Percentiles rank a stretch among this genome's conserved stretches.
phyloP scores from a whole-genome alignment of 495 filamentous ascomycete genomes.

The Penicillium flavigenum region DNA sequence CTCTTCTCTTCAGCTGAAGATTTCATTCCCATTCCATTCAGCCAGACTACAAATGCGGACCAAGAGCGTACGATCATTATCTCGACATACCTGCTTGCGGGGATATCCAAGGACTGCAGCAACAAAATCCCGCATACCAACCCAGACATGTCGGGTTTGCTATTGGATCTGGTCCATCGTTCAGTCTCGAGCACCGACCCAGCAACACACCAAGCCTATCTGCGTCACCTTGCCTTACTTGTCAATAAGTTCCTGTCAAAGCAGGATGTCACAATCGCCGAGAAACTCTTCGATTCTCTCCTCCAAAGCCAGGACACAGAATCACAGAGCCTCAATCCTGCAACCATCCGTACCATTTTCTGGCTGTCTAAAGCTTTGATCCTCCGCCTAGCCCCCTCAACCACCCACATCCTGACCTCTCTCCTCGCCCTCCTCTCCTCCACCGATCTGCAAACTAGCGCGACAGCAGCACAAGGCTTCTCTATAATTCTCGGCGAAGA shows the following conservation, averaged over 20 bases:
- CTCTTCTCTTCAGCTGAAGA: conserved; percentile 46
- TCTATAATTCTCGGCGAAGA: conserved; percentile 60
- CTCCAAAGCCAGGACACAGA: conserved; percentile 24
- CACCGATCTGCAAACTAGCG: conserved; percentile 34
- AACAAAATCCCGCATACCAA: conserved; percentile 34
- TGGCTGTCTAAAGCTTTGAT: conserved; percentile 57
- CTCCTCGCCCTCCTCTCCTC: conserved; percentile 59
- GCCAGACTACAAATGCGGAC: conserved; percentile 31
- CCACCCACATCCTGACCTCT: conserved; percentile 48
- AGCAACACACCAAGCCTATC: conserved; percentile 49
- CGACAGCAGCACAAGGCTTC: conserved; percentile 59
- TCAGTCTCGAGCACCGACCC: conserved; percentile 34
- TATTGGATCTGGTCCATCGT: conserved; percentile 43
- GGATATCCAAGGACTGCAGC: conserved; percentile 45
- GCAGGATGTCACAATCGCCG: conserved; percentile 37
- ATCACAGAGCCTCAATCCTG: conserved; percentile 22
- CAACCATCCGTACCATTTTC: conserved; percentile 46
- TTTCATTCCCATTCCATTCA: conserved; percentile 44
- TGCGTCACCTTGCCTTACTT: conserved; percentile 62
- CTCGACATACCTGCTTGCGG: conserved; percentile 62
- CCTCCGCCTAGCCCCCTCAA: conserved; percentile 47
- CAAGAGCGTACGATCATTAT: conserved; percentile 55
- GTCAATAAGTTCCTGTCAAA: conserved; percentile 65
- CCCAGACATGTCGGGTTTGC: conserved; percentile 35
- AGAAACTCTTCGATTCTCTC: conserved; percentile 35